phyloP scores from a whole-genome alignment of 768 basidiomycete genomes.

The Suillus sp. region DNA sequence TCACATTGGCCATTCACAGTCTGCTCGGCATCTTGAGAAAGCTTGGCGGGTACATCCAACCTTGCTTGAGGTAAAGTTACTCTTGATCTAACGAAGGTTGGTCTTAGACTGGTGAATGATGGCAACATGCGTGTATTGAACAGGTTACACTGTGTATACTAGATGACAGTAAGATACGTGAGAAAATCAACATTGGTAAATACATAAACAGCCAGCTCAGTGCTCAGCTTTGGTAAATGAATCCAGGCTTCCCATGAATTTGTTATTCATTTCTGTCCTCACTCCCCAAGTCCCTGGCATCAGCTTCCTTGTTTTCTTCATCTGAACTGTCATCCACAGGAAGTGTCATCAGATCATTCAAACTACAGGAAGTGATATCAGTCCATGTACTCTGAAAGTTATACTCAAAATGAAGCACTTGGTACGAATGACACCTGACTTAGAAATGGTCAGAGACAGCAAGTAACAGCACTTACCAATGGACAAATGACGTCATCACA shows the following conservation, averaged over 20 bases:
- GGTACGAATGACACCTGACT: not conserved
- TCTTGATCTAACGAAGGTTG: not conserved
- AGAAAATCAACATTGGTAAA: not conserved
- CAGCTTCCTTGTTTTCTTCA: constrained; percentile 2
- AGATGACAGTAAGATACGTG: constrained; percentile 1
- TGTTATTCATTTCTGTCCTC: not conserved
- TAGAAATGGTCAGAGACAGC: not conserved
- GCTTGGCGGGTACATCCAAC: not conserved
- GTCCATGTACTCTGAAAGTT: not conserved
- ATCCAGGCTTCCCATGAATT: not conserved
- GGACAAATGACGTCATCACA: constrained; percentile 75
- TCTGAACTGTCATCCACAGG: constrained; percentile 36
- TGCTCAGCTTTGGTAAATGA: not conserved
- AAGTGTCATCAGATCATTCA: constrained; percentile 75
- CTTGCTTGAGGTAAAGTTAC: not conserved
- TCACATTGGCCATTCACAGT: not conserved
- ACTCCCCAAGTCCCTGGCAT: too few relatives aligned
- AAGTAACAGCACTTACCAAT: constrained; percentile 53
- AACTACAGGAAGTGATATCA: constrained; percentile 36
- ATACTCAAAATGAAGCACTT: not conserved
- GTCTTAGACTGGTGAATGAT: not conserved
- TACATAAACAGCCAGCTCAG: not conserved
- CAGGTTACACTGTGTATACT: not conserved
- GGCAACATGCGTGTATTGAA: not conserved
- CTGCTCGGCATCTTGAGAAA: not conserved